Evolutionary conservation across 1,284 basidiomycete genomes (phyloP), one percentile per base, ranked within the genome.

Genomic region (Pascua sp.): DNA sequence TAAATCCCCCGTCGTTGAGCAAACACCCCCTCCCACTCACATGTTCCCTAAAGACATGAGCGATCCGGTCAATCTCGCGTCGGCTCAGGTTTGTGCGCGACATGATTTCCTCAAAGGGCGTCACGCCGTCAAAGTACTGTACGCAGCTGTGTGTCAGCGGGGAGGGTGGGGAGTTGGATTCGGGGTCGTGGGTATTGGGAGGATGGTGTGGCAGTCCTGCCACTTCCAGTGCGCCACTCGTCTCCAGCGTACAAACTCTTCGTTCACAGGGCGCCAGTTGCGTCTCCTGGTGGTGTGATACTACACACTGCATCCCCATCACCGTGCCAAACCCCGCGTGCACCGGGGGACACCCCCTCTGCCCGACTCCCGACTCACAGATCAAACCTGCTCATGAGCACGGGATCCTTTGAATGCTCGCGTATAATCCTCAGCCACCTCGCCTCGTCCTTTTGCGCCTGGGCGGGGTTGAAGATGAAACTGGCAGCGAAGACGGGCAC

Each of bases 61-160:
- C 53, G 16, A 76, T 67, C 52, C 61, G 62, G 36, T 75, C 71
- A 48, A 76, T 49, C 55, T 76, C 73, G 36, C 69, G 66, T 47
- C 67, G 60, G 12, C 62, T 63, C 56, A 77, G 61, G 1, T 70
- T 67, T 4, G 75, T 77, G 45, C 74, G 67, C 65, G 71, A 78
- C 47, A 70, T 65, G 51, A 77, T 73, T 53, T 77, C 75, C 54
- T 77, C 75, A 50, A 76, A 68, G 1, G 75, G 72, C 11, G 72
- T 67, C 24, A 67, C 61, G 13, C 75, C 76, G 51, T 78, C 72
- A 52, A 77, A 69, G 63, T 76, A 76, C 62, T 75, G 71, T 41
- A 76, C 68, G 52, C 73, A 72, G n/a, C 68, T 73, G 56, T 9
- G 5, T 5, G 40, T 43, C 42, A 36, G 53, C 41, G 24, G 24